Percentiles rank a stretch among this genome's conserved stretches.
These are phyloP conservation scores for Olyra latifolia DNA, from an alignment of 176 grass and related monocot genomes.

Conservation along the genomic window DNA sequence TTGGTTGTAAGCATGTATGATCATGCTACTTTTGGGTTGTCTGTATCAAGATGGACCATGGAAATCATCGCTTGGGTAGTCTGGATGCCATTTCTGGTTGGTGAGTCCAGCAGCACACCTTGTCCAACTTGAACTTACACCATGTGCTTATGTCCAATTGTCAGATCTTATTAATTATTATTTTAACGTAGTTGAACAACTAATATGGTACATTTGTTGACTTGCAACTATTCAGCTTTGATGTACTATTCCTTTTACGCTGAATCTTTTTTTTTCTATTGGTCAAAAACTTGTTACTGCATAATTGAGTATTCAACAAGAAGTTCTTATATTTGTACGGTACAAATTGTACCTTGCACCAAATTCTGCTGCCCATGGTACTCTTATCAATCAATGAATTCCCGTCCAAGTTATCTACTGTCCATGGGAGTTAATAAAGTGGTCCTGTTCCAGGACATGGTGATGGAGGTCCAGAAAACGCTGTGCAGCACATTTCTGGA, in stretches of 20 bases:
- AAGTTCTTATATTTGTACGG: background rate
- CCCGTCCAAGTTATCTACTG: background rate
- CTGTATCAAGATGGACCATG: conserved; percentile 7
- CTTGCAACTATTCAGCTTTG: background rate
- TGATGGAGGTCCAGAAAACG: conserved; percentile 65
- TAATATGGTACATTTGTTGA: background rate
- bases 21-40: conserved; percentile 15
- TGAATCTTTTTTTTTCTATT: background rate
- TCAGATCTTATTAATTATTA: conserved; percentile 14
- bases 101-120: conserved; percentile 19
- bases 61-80: conserved; percentile 12
- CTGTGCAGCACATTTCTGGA: conserved; percentile 61
- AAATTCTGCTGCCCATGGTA: background rate
- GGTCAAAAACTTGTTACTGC: background rate
- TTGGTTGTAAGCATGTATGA: conserved; percentile 16
- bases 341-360: background rate
- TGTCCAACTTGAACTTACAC: conserved; percentile 12
- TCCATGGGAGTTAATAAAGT: background rate
- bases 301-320: background rate
- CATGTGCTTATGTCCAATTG: conserved; percentile 33
- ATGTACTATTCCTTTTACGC: background rate
- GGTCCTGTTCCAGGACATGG: conserved; percentile 56
- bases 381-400: conserved; percentile 26
- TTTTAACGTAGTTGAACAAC: conserved; percentile 7
- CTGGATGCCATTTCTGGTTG: conserved; percentile 27